These are phyloP conservation scores for Taphrina pruni DNA, from an alignment of 1,139 yeast genomes.

Conservation along the genomic window DNA sequence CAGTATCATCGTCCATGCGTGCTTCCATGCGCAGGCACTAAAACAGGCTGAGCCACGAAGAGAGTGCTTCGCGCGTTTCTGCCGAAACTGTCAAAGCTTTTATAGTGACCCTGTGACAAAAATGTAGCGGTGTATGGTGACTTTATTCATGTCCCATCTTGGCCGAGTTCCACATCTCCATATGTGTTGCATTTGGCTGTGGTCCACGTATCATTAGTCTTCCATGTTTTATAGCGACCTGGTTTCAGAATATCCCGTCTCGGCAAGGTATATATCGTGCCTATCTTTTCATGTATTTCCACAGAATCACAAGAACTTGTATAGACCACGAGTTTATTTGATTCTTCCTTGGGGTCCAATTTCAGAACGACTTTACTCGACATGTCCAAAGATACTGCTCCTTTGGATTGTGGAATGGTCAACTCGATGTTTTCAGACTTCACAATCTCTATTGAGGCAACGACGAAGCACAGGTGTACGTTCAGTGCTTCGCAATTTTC, in stretches of 20 bases:
- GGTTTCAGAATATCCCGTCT: conserved; percentile 8
- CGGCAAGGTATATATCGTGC: background rate
- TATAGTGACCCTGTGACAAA: too few species aligned
- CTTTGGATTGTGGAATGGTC: conserved; percentile 5
- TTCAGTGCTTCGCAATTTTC: conserved; percentile 19
- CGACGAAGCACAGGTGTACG: conserved; percentile 6
- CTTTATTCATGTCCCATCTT: too few species aligned
- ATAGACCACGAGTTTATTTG: conserved; percentile 1
- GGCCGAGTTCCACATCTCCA: conserved; percentile 11
- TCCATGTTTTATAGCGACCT: conserved; percentile 27
- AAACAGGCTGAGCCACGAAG: too few species aligned
- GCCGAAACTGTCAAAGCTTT: too few species aligned
- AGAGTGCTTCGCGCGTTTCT: too few species aligned
- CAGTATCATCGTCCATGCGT: too few species aligned
- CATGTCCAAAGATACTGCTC: conserved; percentile 22
- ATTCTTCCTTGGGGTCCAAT: background rate
- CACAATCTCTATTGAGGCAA: conserved; percentile 23
- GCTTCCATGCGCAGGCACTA: too few species aligned
- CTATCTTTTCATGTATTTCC: background rate
- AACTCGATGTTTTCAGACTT: conserved; percentile 16
- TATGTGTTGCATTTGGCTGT: conserved; percentile 14
- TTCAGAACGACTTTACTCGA: background rate
- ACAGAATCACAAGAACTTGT: conserved; percentile 25
- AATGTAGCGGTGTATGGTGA: too few species aligned
- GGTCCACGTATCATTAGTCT: background rate